Evolutionary conservation across 345 rosid genomes (phyloP).

Genomic region (Syzygium jambos): DNA sequence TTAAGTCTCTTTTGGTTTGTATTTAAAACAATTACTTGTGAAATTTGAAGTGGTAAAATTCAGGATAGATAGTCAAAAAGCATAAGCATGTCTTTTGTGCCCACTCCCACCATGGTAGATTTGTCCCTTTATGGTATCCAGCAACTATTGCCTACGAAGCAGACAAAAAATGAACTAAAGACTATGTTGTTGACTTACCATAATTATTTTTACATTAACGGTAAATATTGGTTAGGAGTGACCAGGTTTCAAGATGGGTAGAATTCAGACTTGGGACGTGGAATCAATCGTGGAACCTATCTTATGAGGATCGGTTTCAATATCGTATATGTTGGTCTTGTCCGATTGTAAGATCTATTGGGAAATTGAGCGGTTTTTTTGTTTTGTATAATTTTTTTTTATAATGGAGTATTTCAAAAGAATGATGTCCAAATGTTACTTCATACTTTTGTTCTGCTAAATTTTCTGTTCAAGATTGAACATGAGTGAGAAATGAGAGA

Average conservation of each 20-base stretch:
- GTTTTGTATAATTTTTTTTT: no score
- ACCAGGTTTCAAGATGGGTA: fast-evolving
- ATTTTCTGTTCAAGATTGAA: neutral
- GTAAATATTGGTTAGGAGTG: neutral
- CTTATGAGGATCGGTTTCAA: neutral
- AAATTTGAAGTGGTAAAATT: neutral
- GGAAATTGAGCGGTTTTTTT: neutral
- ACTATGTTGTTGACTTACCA: neutral
- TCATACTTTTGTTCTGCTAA: neutral
- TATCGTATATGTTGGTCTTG: neutral
- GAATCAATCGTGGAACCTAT: fast-evolving
- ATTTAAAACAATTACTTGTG: neutral
- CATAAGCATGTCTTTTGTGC: neutral
- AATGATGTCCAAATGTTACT: neutral
- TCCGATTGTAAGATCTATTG: neutral
- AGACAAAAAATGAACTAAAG: neutral
- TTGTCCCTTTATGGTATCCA: neutral
- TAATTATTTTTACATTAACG: neutral
- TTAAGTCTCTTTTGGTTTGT: neutral
- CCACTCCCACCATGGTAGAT: neutral
- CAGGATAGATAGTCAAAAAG: neutral
- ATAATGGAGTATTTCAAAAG: neutral
- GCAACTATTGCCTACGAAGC: neutral
- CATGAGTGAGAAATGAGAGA: neutral
- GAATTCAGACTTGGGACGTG: neutral